These are phyloP conservation scores for Capniomyces stellatus DNA, from an alignment of 371 early-diverging fungal genomes.

Conservation along the genomic window DNA sequence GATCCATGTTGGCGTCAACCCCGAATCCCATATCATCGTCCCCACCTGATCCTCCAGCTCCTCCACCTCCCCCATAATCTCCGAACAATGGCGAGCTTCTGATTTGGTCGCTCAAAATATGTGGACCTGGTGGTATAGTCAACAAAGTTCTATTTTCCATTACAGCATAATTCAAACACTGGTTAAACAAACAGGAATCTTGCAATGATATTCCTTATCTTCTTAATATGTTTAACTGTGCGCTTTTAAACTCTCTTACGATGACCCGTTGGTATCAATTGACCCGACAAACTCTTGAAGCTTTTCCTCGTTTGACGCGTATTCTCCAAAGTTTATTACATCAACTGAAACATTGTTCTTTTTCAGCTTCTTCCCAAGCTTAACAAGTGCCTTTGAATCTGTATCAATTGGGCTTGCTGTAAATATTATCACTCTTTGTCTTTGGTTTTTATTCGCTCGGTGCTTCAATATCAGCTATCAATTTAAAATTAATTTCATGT, in stretches of 20 bases:
- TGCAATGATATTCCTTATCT: too few relatives aligned
- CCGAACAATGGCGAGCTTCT: conserved; percentile 70
- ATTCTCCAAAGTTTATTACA: conserved; percentile 94
- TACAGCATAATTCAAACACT: too few relatives aligned
- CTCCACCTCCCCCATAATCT: conserved; percentile 58
- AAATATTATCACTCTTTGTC: conserved; percentile 86
- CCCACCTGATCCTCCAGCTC: conserved; percentile 20
- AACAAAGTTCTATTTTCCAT: too few relatives aligned
- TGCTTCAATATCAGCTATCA: conserved; percentile 82
- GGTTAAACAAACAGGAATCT: too few relatives aligned
- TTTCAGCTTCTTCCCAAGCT: conserved; percentile 85
- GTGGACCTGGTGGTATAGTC: conserved; percentile 88
- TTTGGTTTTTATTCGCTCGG: conserved; percentile 89
- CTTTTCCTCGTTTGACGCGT: conserved; percentile 68
- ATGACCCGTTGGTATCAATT: conserved; percentile 77
- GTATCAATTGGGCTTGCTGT: conserved; percentile 73
- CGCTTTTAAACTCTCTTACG: too few relatives aligned
- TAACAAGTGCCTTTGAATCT: conserved; percentile 71
- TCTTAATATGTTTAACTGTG: too few relatives aligned
- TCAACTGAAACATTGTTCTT: conserved; percentile 95
- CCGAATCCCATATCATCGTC: conserved; percentile 80
- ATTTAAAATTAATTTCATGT: too few relatives aligned
- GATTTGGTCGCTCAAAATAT: conserved; percentile 76
- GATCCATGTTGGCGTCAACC: conserved; percentile 86
- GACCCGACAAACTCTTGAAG: conserved; percentile 77